phyloP scores from a whole-genome alignment of 352 stramenopile species.

The Phytophthora syringae region DNA sequence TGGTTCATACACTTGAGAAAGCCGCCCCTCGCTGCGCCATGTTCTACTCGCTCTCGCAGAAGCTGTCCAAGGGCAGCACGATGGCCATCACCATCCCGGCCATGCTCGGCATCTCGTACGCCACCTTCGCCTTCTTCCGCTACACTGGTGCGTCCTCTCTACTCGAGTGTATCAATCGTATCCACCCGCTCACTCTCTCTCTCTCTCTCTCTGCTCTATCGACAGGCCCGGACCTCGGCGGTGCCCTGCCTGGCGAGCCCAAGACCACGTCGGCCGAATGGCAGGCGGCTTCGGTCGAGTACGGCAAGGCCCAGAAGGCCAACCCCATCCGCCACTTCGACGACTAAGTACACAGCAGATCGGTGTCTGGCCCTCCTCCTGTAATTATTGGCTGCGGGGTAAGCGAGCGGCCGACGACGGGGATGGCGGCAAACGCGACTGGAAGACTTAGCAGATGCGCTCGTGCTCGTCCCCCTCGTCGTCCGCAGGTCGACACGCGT shows the following conservation, averaged over 20 bases:
- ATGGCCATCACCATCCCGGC: constrained; percentile 55
- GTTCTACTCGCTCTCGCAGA: constrained; percentile 74
- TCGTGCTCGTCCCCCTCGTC: constrained; percentile 4
- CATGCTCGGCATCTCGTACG: constrained; percentile 50
- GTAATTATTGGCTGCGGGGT: constrained; percentile 37
- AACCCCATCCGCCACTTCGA: constrained; percentile 88
- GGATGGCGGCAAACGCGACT: neutral
- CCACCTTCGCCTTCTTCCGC: constrained; percentile 55
- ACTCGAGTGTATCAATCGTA: neutral
- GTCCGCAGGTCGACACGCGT: constrained; percentile 16
- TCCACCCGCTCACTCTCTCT: neutral
- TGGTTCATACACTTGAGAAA: constrained; percentile 44
- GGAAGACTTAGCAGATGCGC: neutral
- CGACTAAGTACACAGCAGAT: constrained; percentile 60
- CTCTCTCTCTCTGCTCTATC: neutral
- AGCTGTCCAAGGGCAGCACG: constrained; percentile 67
- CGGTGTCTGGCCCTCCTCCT: constrained; percentile 26
- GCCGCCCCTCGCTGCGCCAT: constrained; percentile 40
- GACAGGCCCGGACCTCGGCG: constrained; percentile 70
- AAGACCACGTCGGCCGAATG: constrained; percentile 83
- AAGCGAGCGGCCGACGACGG: constrained; percentile 20
- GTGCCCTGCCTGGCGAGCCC: constrained; percentile 51
- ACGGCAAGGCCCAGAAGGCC: constrained; percentile 81
- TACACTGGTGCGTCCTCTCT: constrained; percentile 60
- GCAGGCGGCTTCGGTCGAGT: constrained; percentile 76